A percentile compares a stretch with the other conserved stretches of the same genome.
These are phyloP conservation scores for Dothidotthia symphoricarpi DNA, from an alignment of 2,329 filamentous ascomycete genomes.

Conservation along the genomic window DNA sequence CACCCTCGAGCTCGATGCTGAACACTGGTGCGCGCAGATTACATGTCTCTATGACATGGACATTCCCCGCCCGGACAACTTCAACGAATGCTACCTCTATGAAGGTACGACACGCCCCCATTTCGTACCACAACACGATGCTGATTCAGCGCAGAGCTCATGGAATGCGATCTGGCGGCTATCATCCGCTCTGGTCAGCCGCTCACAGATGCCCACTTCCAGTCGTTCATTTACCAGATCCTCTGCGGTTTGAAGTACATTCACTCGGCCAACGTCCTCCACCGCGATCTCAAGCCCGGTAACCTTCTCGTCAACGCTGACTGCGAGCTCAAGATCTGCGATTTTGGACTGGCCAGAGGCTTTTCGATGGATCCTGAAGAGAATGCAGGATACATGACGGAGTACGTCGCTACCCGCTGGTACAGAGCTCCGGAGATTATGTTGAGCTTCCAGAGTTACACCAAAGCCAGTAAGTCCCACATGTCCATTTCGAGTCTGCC, in stretches of 20 bases:
- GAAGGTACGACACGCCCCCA: constrained; percentile 62
- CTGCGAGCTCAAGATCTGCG: constrained; percentile 98
- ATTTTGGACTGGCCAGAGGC: constrained; percentile 93
- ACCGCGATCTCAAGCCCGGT: constrained; percentile 94
- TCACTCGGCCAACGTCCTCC: constrained; percentile 95
- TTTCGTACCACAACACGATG: constrained; percentile 2
- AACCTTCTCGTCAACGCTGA: constrained; percentile 98
- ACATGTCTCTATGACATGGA: constrained; percentile 99
- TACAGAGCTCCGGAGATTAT: constrained; percentile 99
- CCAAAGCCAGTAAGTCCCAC: constrained; percentile 90
- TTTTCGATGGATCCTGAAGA: constrained; percentile 97
- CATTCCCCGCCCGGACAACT: constrained; percentile 93
- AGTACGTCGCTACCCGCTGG: constrained; percentile 98
- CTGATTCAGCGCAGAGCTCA: constrained; percentile 67
- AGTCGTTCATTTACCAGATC: constrained; percentile 99
- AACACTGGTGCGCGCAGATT: constrained; percentile 61
- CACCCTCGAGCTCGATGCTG: constrained; percentile 34
- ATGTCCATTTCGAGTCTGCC: background rate
- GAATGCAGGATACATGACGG: constrained; percentile 99
- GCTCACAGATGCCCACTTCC: constrained; percentile 96
- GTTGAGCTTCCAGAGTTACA: constrained; percentile 99
- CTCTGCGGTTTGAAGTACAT: constrained; percentile 99
- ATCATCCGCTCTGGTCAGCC: constrained; percentile 98
- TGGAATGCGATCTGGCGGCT: constrained; percentile 97
- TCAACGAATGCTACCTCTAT: constrained; percentile 98